Conservation (phyloP, 225 moss, liverwort and hornwort genomes). For the Pseudisothecium myosuroides region DNA sequence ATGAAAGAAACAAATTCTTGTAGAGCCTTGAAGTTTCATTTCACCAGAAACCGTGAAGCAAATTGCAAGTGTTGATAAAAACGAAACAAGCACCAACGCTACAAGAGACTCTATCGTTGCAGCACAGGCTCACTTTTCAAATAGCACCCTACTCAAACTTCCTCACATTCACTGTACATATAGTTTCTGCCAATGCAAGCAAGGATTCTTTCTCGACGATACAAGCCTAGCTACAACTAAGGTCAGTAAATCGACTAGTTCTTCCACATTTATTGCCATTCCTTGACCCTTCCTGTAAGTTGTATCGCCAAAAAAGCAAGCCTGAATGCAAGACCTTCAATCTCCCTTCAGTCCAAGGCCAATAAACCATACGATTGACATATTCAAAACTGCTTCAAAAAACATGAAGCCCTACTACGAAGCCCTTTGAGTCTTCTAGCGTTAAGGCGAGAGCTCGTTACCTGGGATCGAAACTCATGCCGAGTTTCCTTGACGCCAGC, state of each 20-base stretch:
- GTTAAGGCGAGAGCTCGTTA: neutral
- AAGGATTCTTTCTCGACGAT: neutral
- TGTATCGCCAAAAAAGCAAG: neutral
- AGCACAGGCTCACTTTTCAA: neutral
- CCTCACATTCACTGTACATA: neutral
- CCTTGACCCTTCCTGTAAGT: neutral
- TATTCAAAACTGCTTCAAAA: neutral
- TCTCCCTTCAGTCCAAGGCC: no score
- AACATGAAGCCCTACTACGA: neutral
- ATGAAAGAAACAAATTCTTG: neutral
- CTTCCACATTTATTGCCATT: neutral
- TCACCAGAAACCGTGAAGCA: neutral
- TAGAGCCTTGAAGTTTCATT: neutral
- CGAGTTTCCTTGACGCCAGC: constrained; percentile 30
- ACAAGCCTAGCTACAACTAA: neutral
- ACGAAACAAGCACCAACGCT: neutral
- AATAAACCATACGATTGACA: neutral
- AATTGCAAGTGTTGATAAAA: neutral
- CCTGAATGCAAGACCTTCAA: neutral
- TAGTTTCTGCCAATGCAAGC: neutral
- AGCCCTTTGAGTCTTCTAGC: no score
- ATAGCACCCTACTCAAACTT: neutral
- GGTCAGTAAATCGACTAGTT: neutral
- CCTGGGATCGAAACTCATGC: constrained; percentile 20
- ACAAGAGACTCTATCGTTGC: neutral